Evolutionary conservation across 2,329 filamentous ascomycete species (phyloP).

Genomic region (Colletotrichum sp.): DNA sequence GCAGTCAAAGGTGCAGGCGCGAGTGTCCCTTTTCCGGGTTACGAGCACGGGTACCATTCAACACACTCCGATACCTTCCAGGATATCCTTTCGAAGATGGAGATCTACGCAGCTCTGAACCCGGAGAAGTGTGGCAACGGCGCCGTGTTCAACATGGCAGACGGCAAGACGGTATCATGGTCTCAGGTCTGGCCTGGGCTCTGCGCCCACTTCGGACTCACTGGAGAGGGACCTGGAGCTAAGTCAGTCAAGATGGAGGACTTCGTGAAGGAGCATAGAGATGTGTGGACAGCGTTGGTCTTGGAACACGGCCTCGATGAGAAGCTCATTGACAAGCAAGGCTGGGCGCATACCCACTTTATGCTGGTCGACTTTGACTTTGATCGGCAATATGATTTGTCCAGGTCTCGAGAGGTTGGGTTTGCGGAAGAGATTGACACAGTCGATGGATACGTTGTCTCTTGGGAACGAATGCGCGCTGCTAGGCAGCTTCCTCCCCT

Average conservation of each 20-base stretch:
- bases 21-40: constrained; percentile 18
- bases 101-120: constrained; percentile 22
- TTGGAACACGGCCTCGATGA: constrained; percentile 4
- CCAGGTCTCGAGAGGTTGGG: constrained; percentile 9
- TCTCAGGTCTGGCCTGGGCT: constrained; percentile 21
- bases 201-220: constrained; percentile 19
- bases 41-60: neutral
- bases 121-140: constrained; percentile 14
- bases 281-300: constrained; percentile 12
- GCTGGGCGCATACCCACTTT: constrained; percentile 8
- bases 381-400: constrained; percentile 24
- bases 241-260: neutral
- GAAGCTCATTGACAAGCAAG: neutral
- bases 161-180: constrained; percentile 19
- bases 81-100: constrained; percentile 21
- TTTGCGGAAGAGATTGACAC: constrained; percentile 22
- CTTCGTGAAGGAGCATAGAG: constrained; percentile 14
- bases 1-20: constrained; percentile 19
- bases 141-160: constrained; percentile 19
- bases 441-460: constrained; percentile 1
- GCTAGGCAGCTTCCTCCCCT: constrained; percentile 19
- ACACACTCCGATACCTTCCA: constrained; percentile 25
- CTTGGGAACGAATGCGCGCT: constrained; percentile 20
- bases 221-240: neutral
- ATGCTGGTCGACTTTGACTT: constrained; percentile 25